Evolutionary conservation across 202 grass and related monocot genomes (phyloP).

Genomic region (Setaria viridis): DNA sequence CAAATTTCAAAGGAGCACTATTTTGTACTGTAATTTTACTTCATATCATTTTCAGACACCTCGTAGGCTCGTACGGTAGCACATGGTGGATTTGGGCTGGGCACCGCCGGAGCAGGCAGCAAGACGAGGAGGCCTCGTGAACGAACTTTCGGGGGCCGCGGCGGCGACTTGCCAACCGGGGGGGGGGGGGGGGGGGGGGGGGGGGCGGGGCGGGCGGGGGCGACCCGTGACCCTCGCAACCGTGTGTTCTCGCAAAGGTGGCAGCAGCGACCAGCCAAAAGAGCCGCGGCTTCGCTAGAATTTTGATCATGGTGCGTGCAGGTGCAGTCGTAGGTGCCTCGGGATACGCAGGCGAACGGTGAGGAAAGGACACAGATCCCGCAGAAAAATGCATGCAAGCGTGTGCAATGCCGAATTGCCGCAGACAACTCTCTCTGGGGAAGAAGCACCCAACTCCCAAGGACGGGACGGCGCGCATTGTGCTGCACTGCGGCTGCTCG

Average conservation of each 20-base stretch:
- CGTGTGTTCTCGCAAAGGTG: not conserved
- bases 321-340: not conserved
- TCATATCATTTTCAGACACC: not conserved
- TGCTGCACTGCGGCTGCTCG: not conserved
- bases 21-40: not conserved
- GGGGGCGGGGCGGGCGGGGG: too few relatives aligned
- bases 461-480: not conserved
- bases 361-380: not conserved
- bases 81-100: not conserved
- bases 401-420: not conserved
- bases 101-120: not conserved
- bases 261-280: too few relatives aligned
- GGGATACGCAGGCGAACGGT: not conserved
- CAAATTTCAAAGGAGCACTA: not conserved
- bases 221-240: not conserved
- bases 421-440: not conserved
- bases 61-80: not conserved
- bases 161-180: too few relatives aligned
- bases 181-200: too few relatives aligned
- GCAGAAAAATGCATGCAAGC: slow-evolving; percentile 1
- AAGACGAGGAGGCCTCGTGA: not conserved
- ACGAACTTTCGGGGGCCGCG: too few relatives aligned
- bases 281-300: too few relatives aligned
- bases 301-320: not conserved
- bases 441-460: not conserved